Evolutionary conservation across 345 rosid species (phyloP), one percentile per base, ranked within the genome.

Genomic region (Lepidium africanum): DNA sequence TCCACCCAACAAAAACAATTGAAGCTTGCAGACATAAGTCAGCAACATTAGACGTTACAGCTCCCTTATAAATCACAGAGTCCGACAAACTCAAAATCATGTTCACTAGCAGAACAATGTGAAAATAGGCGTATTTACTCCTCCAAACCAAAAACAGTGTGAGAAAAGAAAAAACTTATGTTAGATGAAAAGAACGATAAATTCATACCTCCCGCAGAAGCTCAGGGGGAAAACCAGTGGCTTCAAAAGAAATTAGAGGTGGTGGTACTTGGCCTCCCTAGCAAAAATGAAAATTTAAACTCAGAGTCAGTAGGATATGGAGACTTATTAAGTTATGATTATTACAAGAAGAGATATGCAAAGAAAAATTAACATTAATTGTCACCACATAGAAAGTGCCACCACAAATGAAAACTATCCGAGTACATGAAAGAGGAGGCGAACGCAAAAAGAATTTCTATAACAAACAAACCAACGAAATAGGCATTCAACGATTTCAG

Each of bases 231-330:
- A 94, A 87, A 40, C 93, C 88, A 50, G 90, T 79, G 46, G 80
- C 80, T 68, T 89, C 96, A 81, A 91, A 94, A 23, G 96, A 84
- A 49, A 67, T 77, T 32, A 94, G 58, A 23, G 99, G 96, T 3
- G 74, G 85, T 17, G 96, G 97, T 40, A 91, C 83, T 49, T 81
- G 86, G 85, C 80, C 84, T 79, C 96, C 99, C 97, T 94, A 57
- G 35, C 15, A 47, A 65, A 33, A 56, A 36, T 23, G 7, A 25
- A 48, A 63, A 51, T 11, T 2, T 38, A 62, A 39, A 27, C 16
- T 51, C 56, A 41, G 30, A 42, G 67, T 53, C 37, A 25, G 45
- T 42, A 61, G 1, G 9, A 11, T 10, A 46, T 5, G 37, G 10
- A 59, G 15, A n/a, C 30, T 30, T 64, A 19, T 47, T 17, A 9